phyloP scores from a whole-genome alignment of 192 early-diverging fungal genomes.

The Pilaira anomala region DNA sequence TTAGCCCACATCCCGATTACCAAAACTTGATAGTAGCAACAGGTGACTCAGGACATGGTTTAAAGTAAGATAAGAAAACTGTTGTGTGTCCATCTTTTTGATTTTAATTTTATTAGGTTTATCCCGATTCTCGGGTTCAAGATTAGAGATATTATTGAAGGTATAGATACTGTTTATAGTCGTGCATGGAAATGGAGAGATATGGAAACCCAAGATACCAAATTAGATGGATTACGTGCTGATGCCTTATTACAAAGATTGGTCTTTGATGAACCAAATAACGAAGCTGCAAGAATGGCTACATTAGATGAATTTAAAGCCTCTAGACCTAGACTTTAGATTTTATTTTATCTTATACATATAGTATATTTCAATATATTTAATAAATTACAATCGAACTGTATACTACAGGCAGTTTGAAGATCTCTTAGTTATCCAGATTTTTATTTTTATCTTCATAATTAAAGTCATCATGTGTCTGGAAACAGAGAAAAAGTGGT shows the following conservation, averaged over 20 bases:
- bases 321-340: constrained; percentile 15
- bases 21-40: constrained; percentile 42
- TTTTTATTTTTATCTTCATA: no score
- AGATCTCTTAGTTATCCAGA: no score
- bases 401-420: no score
- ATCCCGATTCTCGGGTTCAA: constrained; percentile 44
- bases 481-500: no score
- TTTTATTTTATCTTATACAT: no score
- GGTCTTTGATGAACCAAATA: constrained; percentile 4
- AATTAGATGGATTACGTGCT: constrained; percentile 11
- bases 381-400: no score
- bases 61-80: constrained; percentile 49
- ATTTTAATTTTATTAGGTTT: constrained; percentile 26
- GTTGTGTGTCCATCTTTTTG: no score
- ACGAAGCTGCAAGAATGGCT: constrained; percentile 14
- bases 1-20: constrained; percentile 38
- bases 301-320: constrained; percentile 11
- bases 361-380: no score
- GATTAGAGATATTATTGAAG: constrained; percentile 43
- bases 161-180: constrained; percentile 15
- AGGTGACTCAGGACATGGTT: constrained; percentile 54
- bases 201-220: constrained; percentile 1
- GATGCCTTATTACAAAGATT: not conserved
- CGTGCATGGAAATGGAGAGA: constrained; percentile 6
- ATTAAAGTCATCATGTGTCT: no score